Percentiles rank a stretch among this genome's conserved stretches.
phyloP scores from a whole-genome alignment of 345 rosid species.

The Kernera saxatilis region DNA sequence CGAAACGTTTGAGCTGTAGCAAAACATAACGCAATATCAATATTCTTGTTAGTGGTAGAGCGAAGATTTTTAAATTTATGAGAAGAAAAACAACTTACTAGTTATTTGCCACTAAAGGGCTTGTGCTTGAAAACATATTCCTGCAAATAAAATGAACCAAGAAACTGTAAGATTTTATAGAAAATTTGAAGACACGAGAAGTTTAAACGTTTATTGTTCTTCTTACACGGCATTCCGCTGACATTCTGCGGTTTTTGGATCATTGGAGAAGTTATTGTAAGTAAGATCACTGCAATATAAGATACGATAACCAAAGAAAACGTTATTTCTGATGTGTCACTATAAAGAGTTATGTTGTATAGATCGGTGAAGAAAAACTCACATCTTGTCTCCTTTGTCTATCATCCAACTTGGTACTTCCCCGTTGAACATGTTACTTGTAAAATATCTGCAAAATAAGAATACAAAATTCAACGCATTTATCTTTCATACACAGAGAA shows the following conservation, averaged over 20 bases:
- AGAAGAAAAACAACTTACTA: constrained; percentile 32
- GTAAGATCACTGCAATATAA: constrained; percentile 55
- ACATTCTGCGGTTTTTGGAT: constrained; percentile 26
- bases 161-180: neutral
- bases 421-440: constrained; percentile 45
- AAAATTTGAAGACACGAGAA: constrained; percentile 2
- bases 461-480: constrained; percentile 16
- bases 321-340: neutral
- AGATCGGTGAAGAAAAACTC: constrained; percentile 11
- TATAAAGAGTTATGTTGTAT: neutral
- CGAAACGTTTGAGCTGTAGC: constrained; percentile 13
- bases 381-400: constrained; percentile 40
- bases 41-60: neutral
- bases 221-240: constrained; percentile 38
- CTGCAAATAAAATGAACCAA: constrained; percentile 22
- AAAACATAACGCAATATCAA: neutral
- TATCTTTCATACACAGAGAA: neutral
- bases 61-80: neutral
- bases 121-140: constrained; percentile 51
- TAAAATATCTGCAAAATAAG: constrained; percentile 25
- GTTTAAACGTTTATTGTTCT: neutral
- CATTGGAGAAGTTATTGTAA: constrained; percentile 50
- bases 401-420: constrained; percentile 42
- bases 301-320: neutral
- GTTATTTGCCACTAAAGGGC: constrained; percentile 35